Evolutionary conservation across 148 eudicot species (phyloP), one percentile per base, ranked within the genome.

Genomic region (Nyssa sinensis): DNA sequence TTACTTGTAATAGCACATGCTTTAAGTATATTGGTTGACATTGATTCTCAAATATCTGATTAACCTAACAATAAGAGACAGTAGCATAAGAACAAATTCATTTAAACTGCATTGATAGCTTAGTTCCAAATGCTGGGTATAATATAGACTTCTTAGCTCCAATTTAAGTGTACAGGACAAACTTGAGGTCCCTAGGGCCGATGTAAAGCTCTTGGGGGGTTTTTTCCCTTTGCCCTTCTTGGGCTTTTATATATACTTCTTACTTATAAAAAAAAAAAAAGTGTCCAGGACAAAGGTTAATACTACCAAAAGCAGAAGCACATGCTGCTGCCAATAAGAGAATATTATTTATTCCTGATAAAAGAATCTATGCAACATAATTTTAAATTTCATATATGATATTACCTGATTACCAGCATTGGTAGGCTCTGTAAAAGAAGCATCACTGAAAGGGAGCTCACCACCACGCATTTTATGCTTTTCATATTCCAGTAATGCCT

Each of bases 401-500:
- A 49, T 69, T 75, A 83, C 89, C 77, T 76, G 86, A 63, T 60
- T 74, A 7, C 76, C 86, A 70, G 74, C 68, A 78, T 74, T 65
- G 28, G 69, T 33, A 69, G 84, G 82, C 34, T 74, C 84, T 33
- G 81, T 19, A 51, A 77, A 66, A 58, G 86, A 67, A 34, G 75
- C 74, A 71, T 83, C 89, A 70, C 68, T 78, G 61, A 75, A 83
- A 32, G 89, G 89, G 35, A 86, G 84, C 78, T 86, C 84, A 47
- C 89, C 89, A 39, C 77, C 63, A 23, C 79, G 82, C 80, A 83
- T 80, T 79, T 86, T 86, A 70, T 86, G 71, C 77, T 83, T 86
- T 69, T 86, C 89, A 76, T 86, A 86, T 74, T 86, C 89, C 47
- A 83, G 74, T 64, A 86, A 57, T 13, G 89, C 81, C 89, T 86